Evolutionary conservation across 805 yeast species (phyloP).

Genomic region (Saccharomycodes ludwigii): DNA sequence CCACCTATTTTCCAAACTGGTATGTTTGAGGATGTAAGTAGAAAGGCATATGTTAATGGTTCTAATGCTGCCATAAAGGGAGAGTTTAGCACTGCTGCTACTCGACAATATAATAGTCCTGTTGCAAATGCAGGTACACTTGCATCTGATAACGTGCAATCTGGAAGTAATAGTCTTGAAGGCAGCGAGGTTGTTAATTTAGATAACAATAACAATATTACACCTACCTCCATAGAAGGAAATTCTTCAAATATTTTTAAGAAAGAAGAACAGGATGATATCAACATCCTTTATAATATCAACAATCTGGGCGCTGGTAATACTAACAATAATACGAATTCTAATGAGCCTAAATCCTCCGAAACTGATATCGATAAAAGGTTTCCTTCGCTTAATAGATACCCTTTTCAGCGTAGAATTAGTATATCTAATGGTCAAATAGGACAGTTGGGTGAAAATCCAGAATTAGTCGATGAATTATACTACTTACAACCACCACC

Average conservation of each 20-base stretch:
- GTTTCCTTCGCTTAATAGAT: too few relatives aligned
- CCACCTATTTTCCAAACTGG: slow-evolving; percentile 36
- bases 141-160: neutral
- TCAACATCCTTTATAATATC: too few relatives aligned
- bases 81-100: too few relatives aligned
- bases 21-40: slow-evolving; percentile 12
- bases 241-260: too few relatives aligned
- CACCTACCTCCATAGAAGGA: too few relatives aligned
- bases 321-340: neutral
- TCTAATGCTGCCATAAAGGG: too few relatives aligned
- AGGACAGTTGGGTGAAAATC: slow-evolving; percentile 48
- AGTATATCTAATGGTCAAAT: slow-evolving; percentile 81
- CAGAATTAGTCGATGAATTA: slow-evolving; percentile 24
- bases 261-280: too few relatives aligned
- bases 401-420: slow-evolving; percentile 41
- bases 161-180: neutral
- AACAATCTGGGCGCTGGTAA: too few relatives aligned
- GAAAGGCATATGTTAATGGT: neutral
- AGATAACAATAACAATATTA: too few relatives aligned
- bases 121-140: neutral
- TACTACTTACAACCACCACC: slow-evolving; percentile 27
- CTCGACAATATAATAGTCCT: too few relatives aligned
- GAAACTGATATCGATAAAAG: neutral
- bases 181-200: too few relatives aligned
- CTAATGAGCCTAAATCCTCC: neutral